Evolutionary conservation across 441 rosid species (phyloP).

Genomic region (Populus hybrid): DNA sequence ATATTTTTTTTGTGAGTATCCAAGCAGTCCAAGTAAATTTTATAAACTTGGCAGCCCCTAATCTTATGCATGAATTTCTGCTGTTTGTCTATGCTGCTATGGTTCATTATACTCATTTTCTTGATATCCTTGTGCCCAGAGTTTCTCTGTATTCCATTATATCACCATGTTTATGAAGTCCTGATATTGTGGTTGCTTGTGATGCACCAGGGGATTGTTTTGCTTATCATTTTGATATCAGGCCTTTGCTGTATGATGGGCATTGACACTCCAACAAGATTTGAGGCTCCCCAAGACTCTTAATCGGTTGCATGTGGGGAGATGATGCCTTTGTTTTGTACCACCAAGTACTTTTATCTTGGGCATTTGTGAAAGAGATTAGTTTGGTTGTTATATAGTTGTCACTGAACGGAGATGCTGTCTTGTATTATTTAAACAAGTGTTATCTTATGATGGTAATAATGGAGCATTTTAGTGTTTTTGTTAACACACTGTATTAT

Average conservation of each 20-base stretch:
- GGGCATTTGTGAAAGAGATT: slow-evolving; percentile 25
- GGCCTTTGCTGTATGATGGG: slow-evolving; percentile 98
- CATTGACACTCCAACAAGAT: slow-evolving; percentile 88
- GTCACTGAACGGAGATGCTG: slow-evolving; percentile 11
- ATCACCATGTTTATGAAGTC: slow-evolving; percentile 10
- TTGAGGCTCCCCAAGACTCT: slow-evolving; percentile 87
- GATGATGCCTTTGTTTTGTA: slow-evolving; percentile 23
- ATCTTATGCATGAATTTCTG: neutral
- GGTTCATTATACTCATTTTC: neutral
- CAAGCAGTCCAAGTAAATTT: neutral
- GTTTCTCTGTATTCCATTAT: neutral
- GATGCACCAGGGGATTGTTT: slow-evolving; percentile 70
- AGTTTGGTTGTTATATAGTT: slow-evolving; percentile 16
- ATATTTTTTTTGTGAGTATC: too few species aligned
- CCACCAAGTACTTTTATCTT: slow-evolving; percentile 25
- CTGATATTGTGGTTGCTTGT: slow-evolving; percentile 26
- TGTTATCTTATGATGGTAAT: slow-evolving; percentile 29
- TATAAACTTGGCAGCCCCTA: neutral
- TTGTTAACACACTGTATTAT: slow-evolving; percentile 4
- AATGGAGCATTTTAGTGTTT: slow-evolving; percentile 27
- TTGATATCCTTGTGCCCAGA: neutral
- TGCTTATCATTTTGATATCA: slow-evolving; percentile 81
- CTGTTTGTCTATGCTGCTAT: neutral
- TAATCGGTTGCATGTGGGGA: slow-evolving; percentile 30
- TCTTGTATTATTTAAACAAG: slow-evolving; percentile 38